Evolutionary conservation across 208 protist genomes (phyloP).

Genomic region (Crithidia mellificae): DNA sequence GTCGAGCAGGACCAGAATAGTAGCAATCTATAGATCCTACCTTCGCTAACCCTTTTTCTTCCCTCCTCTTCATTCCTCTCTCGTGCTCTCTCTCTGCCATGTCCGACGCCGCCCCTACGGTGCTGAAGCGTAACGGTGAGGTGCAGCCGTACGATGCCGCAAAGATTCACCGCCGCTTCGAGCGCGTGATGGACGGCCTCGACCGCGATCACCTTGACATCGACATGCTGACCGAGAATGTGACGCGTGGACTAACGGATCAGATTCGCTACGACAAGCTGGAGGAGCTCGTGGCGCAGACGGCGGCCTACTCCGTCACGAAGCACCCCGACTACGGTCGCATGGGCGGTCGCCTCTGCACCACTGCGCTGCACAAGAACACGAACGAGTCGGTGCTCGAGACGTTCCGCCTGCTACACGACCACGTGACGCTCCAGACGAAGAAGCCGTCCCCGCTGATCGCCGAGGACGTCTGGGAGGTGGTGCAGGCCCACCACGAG

Average conservation of each 20-base stretch:
- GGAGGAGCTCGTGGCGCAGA: slow-evolving; percentile 96
- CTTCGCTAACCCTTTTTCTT: slow-evolving; percentile 3
- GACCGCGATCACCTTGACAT: slow-evolving; percentile 68
- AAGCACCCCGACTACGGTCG: slow-evolving; percentile 98
- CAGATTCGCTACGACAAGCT: slow-evolving; percentile 91
- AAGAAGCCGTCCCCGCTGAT: slow-evolving; percentile 89
- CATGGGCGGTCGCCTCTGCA: slow-evolving; percentile 96
- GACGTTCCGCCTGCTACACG: slow-evolving; percentile 89
- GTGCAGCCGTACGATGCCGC: slow-evolving; percentile 51
- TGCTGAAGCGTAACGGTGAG: slow-evolving; percentile 76
- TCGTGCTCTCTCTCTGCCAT: slow-evolving; percentile 3
- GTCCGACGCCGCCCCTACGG: slow-evolving; percentile 23
- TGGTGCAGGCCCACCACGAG: slow-evolving; percentile 83
- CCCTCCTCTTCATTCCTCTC: neutral
- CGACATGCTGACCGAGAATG: slow-evolving; percentile 83
- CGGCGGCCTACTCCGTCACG: slow-evolving; percentile 95
- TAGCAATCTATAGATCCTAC: neutral
- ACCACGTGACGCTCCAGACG: slow-evolving; percentile 90
- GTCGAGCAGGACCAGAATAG: too few relatives aligned
- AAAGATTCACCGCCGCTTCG: slow-evolving; percentile 63
- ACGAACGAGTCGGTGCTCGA: slow-evolving; percentile 91
- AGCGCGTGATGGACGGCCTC: slow-evolving; percentile 48
- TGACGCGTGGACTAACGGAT: slow-evolving; percentile 85
- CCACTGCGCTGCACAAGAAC: slow-evolving; percentile 98
- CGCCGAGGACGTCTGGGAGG: slow-evolving; percentile 90